Evolutionary conservation across 1,139 yeast species (phyloP), one percentile per base, ranked within the genome.

Genomic region (Saccharomyces hybrid): DNA sequence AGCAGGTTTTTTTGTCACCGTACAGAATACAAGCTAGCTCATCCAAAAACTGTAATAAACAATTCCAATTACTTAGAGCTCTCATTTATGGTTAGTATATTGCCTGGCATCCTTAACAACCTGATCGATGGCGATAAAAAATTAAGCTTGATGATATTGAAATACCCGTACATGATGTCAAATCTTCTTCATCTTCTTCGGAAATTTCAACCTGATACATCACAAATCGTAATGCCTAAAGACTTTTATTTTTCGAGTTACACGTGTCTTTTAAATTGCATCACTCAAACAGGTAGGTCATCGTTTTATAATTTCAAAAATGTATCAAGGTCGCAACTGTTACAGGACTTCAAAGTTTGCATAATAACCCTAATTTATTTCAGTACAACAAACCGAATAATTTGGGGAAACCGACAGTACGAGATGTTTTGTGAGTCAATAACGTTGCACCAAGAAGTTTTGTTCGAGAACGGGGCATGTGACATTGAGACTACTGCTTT

Each of bases 351-450:
- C 19, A 16, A 38, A 6, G 13, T 50, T n/a, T 42, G 51, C 13
- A 23, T 49, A 14, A 25, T 54, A 7, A 47, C 41, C 8, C 14
- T 56, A 2, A 25, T 57, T 8, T 51, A 47, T 31, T 66, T 72
- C 1, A 60, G 78, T 28, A 66, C 44, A 9, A 68, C 38, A 67
- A 66, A 53, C 70, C 69, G 34, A 70, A 69, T 38, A 23, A 29
- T 31, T 13, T 48, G 50, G 50, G 44, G 13, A 5, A n/a, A 16
- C 9, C 27, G 23, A 13, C 14, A 29, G 2, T 31, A 28, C 41
- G 57, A 76, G 44, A 38, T 38, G 25, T 19, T 38, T 38, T 38
- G 13, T 38, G 13, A 38, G 9, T 38, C 78, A 4, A 59, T 78
- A 5, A 54, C 62, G 14, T 54, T 63, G 16, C 51, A 69, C 13